Evolutionary conservation across 2,329 filamentous ascomycete species (phyloP), one percentile per base, ranked within the genome.

Genomic region (Xylariales sp.): DNA sequence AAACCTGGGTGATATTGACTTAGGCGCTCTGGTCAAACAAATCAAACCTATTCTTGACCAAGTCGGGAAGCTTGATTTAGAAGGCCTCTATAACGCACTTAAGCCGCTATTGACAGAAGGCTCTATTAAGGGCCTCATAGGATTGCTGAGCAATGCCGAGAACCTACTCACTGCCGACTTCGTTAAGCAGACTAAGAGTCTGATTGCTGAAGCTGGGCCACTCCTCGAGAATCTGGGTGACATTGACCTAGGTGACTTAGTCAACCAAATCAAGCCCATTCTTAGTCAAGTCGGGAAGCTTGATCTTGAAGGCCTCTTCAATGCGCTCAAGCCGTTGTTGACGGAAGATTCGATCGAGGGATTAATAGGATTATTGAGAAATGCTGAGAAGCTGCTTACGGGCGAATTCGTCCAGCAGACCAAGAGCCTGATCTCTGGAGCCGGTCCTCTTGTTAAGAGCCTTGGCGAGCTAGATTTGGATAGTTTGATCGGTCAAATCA

Each of bases 141-240:
- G 49, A 9, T 73, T 83, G 5, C 69, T 83, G 2, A 73, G 71
- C 30, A 82, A 81, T 28, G 81, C 80, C n/a, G 79, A 77, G 3
- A 66, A 68, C 3, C 75, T 83, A 34, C 72, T 83, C 32, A 81
- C 79, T 0, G 67, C 61, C 59, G 70, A 78, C 52, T 75, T 72
- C n/a, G 75, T 76, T 3, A 54, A 70, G 1, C 45, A 73, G 23
- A 72, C 75, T 0, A 72, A 75, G 55, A 54, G 68, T n/a, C 7
- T 79, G 12, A 54, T 73, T 59, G 70, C 55, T 18, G 73, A 48
- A 53, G 79, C 53, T 12, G 71, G 76, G 39, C 79, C 78, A 0
- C 72, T 81, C 0, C 72, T 81, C 36, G 71, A 79, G 16, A 75
- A 74, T 3, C 73, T 81, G 1, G 71, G 66, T 0, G 67, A 76